These are phyloP conservation scores for Micromonas commoda DNA, from an alignment of 139 green algal genomes.

Conservation along the genomic window DNA sequence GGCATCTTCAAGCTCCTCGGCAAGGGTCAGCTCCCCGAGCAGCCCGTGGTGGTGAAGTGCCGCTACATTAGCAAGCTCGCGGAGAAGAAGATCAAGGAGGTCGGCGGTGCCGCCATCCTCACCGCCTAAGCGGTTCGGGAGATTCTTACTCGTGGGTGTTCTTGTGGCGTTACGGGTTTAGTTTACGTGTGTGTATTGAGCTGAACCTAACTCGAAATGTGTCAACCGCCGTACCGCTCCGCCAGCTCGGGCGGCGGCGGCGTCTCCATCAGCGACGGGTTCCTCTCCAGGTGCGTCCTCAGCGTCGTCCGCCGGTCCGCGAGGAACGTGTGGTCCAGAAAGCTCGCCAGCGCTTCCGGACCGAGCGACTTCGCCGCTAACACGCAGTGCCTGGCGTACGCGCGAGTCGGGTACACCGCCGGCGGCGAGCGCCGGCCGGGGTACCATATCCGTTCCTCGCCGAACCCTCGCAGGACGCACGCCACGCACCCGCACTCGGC, in stretches of 20 bases:
- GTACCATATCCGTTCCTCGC: constrained; percentile 30
- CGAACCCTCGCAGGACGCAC: constrained; percentile 63
- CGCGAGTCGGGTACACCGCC: constrained; percentile 51
- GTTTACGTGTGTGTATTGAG: constrained; percentile 4
- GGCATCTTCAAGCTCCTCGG: constrained; percentile 76
- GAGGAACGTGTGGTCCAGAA: constrained; percentile 79
- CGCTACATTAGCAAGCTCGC: constrained; percentile 97
- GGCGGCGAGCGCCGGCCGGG: too few species aligned
- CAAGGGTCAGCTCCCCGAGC: constrained; percentile 88
- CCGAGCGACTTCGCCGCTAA: constrained; percentile 62
- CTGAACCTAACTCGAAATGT: not conserved
- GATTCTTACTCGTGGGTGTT: not conserved
- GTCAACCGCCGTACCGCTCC: constrained; percentile 71
- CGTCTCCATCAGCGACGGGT: constrained; percentile 77
- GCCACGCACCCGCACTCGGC: constrained; percentile 56
- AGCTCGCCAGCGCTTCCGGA: constrained; percentile 52
- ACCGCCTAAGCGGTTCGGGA: constrained; percentile 50
- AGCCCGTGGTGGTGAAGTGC: constrained; percentile 92
- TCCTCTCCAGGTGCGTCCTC: constrained; percentile 48
- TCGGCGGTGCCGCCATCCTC: constrained; percentile 74
- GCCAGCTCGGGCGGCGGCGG: constrained; percentile 60
- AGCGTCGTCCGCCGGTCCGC: constrained; percentile 68
- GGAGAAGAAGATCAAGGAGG: constrained; percentile 98
- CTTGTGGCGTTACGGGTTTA: not conserved
- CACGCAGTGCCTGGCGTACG: constrained; percentile 86